Evolutionary conservation across 2,329 filamentous ascomycete genomes (phyloP).

Genomic region (Aspergillus candidus): DNA sequence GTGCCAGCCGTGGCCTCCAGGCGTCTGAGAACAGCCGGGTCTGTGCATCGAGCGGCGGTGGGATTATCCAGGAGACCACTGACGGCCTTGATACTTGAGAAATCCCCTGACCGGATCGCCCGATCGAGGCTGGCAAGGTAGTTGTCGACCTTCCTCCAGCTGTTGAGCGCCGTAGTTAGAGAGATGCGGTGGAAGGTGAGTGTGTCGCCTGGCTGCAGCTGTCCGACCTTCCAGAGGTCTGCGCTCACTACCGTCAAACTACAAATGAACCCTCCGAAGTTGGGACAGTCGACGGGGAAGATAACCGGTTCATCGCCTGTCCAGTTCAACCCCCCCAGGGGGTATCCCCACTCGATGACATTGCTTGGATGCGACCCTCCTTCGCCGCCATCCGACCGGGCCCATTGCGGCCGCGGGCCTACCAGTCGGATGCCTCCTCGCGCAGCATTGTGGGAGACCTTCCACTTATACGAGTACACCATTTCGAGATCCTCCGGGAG

Average conservation of each 20-base stretch:
- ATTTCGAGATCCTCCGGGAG: background rate
- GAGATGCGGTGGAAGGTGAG: constrained; percentile 2
- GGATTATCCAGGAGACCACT: background rate
- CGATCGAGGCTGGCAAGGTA: background rate
- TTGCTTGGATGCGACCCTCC: constrained; percentile 6
- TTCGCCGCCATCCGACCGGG: constrained; percentile 2
- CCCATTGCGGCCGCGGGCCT: constrained; percentile 4
- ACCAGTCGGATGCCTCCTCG: constrained; percentile 4
- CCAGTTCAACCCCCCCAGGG: constrained; percentile 4
- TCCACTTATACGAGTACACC: background rate
- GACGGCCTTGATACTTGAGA: background rate
- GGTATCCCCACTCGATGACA: constrained; percentile 3
- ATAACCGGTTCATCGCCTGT: constrained; percentile 7
- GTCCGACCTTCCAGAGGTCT: constrained; percentile 8
- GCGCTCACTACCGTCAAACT: constrained; percentile 1
- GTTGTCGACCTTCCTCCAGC: background rate
- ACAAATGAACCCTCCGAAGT: constrained; percentile 3
- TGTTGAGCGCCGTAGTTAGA: background rate
- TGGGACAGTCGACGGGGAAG: constrained; percentile 3
- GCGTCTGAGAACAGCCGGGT: background rate
- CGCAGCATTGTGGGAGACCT: background rate
- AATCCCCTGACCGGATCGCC: background rate
- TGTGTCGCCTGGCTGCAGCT: constrained; percentile 3
- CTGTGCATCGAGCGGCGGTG: background rate
- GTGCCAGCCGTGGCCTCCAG: background rate